These are phyloP conservation scores for Metschnikowia orientalis DNA, from an alignment of 805 yeast species.

Conservation along the genomic window DNA sequence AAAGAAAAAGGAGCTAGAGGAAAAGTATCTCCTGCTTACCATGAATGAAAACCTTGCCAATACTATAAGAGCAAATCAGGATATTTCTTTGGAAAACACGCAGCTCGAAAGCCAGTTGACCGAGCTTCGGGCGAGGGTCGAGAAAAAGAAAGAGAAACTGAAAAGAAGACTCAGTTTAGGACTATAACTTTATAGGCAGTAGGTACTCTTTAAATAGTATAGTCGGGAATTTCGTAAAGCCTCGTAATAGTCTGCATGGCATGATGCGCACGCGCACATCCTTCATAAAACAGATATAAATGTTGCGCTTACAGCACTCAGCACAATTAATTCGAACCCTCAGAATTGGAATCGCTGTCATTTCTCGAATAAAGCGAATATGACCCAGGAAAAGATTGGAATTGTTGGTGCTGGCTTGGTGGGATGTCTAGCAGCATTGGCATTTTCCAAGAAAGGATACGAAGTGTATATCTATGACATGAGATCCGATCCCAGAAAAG, in stretches of 20 bases:
- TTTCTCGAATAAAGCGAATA: background rate
- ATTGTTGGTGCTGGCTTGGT: conserved; percentile 90
- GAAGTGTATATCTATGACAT: conserved; percentile 68
- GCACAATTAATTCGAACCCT: too few relatives aligned
- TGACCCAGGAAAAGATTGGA: conserved; percentile 30
- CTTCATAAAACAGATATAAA: too few relatives aligned
- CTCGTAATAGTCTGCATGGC: too few relatives aligned
- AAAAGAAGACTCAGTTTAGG: conserved; percentile 2
- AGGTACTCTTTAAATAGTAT: too few relatives aligned
- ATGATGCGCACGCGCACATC: too few relatives aligned
- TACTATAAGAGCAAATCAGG: conserved; percentile 39
- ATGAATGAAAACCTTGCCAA: conserved; percentile 37
- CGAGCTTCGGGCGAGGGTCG: conserved; percentile 22
- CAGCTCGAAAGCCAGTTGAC: conserved; percentile 35
- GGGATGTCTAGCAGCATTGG: conserved; percentile 81
- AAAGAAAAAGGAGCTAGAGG: conserved; percentile 17
- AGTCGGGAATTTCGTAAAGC: too few relatives aligned
- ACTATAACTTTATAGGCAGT: too few relatives aligned
- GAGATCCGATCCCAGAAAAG: conserved; percentile 60
- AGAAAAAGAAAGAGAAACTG: conserved; percentile 25
- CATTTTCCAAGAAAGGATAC: conserved; percentile 67
- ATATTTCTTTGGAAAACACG: conserved; percentile 29
- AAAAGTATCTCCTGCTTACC: conserved; percentile 28
- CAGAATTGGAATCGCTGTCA: too few relatives aligned
- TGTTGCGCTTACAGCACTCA: too few relatives aligned